Evolutionary conservation across 352 stramenopile species (phyloP), one percentile per base, ranked within the genome.

Genomic region (Globisporangium alternatum): DNA sequence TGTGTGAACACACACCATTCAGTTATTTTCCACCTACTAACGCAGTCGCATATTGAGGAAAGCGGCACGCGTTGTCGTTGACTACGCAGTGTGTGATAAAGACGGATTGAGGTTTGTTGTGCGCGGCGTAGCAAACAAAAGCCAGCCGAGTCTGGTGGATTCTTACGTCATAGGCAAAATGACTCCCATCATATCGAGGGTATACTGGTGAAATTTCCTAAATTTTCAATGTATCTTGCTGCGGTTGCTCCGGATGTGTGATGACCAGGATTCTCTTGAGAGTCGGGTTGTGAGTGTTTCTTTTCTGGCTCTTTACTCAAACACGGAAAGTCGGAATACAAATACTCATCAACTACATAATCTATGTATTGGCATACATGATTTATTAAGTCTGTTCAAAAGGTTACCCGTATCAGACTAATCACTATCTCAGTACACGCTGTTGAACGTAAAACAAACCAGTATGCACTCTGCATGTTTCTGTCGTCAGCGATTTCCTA

Each of bases 261-360:
- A 48, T 48, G 43, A 21, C 17, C 43, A 22, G 43, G 43, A 48
- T 48, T 48, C 22, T 48, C 43, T 21, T 47, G 43, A 52, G 45
- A 52, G 45, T 52, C 45, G 45, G 45, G n/a, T 3, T 30, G 45
- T 4, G 43, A 7, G 17, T 49, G 43, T 15, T 49, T 30, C 13
- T n/a, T 30, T 56, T 45, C 52, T 45, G 52, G 31, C 52, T 58
- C 52, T 43, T n/a, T 8, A 19, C 5, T 48, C 15, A 33, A 45
- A 52, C 19, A 52, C 45, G 45, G 45, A 21, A 48, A 25, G n/a
- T 45, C 52, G n/a, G 21, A 58, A 19, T 48, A 0, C 5, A 48
- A 21, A 6, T 19, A 28, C 21, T 31, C 31, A 2, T 7, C 3
- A 45, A 15, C 7, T 45, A 12, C 52, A 58, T 58, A 58, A 15